A percentile compares a stretch with the other conserved stretches of the same genome.
Conservation (phyloP, 805 yeast genomes). For the Pichia eremophila region DNA sequence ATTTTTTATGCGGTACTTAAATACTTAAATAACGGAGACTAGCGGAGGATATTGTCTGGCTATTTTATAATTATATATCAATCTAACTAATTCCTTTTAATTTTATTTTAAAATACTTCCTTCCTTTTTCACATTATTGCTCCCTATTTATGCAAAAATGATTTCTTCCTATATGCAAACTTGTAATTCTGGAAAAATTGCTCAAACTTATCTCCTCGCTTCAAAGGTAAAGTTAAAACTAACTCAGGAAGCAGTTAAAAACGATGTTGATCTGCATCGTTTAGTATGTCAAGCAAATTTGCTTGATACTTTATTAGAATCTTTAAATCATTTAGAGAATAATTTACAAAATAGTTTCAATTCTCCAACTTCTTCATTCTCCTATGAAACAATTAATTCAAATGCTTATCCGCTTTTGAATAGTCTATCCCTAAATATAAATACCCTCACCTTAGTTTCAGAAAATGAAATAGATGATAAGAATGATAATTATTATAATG, state of each 20-base stretch:
- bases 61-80: too few species aligned
- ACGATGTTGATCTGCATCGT: conserved; percentile 46
- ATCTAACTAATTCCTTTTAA: too few species aligned
- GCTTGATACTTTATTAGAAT: conserved; percentile 56
- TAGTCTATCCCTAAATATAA: background rate
- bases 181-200: conserved; percentile 1
- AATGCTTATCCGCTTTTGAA: conserved; percentile 2
- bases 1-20: too few species aligned
- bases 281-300: conserved; percentile 65
- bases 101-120: background rate
- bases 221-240: conserved; percentile 55
- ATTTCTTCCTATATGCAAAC: conserved; percentile 1
- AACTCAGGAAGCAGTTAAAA: conserved; percentile 49
- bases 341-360: too few species aligned
- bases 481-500: conserved; percentile 1
- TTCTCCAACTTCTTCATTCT: background rate
- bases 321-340: conserved; percentile 22
- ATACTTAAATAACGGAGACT: too few species aligned
- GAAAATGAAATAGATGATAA: background rate
- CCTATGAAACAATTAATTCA: conserved; percentile 12
- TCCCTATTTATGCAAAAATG: background rate
- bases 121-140: too few species aligned
- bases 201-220: conserved; percentile 48
- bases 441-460: background rate
- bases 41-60: too few species aligned